Conservation (phyloP, 1,139 yeast genomes). For the Kluyveromyces sp. region DNA sequence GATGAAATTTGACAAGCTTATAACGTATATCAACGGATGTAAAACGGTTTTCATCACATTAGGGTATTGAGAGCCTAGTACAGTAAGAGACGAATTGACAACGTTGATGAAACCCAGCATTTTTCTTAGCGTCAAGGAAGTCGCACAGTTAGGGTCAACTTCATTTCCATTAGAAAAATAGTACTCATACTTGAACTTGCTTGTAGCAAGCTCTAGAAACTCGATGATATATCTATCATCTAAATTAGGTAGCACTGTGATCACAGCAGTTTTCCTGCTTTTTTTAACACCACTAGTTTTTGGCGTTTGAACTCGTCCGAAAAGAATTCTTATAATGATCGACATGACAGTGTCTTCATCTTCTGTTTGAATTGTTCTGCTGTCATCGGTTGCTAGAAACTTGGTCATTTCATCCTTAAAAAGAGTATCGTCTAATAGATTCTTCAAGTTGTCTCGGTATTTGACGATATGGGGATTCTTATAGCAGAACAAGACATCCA, state of each 20-base stretch:
- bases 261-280: constrained; percentile 70
- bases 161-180: constrained; percentile 32
- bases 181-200: constrained; percentile 41
- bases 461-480: constrained; percentile 52
- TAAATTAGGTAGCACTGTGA: constrained; percentile 62
- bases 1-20: constrained; percentile 48
- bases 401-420: constrained; percentile 79
- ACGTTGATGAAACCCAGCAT: constrained; percentile 68
- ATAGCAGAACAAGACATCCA: constrained; percentile 65
- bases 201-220: constrained; percentile 59
- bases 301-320: constrained; percentile 72
- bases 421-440: constrained; percentile 71
- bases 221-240: constrained; percentile 46
- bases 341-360: constrained; percentile 64
- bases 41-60: constrained; percentile 47
- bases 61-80: constrained; percentile 55
- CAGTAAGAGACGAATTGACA: constrained; percentile 53
- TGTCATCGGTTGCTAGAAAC: constrained; percentile 48
- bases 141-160: constrained; percentile 21
- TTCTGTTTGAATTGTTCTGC: constrained; percentile 49
- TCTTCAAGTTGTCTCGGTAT: constrained; percentile 66
- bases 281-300: constrained; percentile 58
- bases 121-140: constrained; percentile 38
- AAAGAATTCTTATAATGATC: constrained; percentile 66
- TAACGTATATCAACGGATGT: constrained; percentile 53